Percentiles rank a stretch among this genome's conserved stretches.
Evolutionary conservation across 2,329 filamentous ascomycete species (phyloP).

Genomic region (Huntiella omanensis): DNA sequence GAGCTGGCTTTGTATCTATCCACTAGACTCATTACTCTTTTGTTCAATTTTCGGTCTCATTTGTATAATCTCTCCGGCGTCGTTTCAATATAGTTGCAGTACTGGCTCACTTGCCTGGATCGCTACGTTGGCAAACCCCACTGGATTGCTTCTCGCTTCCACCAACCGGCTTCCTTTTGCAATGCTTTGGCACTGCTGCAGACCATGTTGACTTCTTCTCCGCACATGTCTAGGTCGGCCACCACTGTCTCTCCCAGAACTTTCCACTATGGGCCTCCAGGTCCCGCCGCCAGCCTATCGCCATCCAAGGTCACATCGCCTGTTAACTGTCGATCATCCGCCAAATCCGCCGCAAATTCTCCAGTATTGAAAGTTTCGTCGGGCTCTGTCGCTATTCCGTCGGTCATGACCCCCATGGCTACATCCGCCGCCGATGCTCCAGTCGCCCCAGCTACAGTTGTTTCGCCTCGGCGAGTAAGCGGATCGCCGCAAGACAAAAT

Average conservation of each 20-base stretch:
- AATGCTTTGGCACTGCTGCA: conserved; percentile 3
- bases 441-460: too few relatives aligned
- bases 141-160: neutral
- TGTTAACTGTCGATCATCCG: conserved; percentile 6
- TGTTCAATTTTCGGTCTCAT: neutral
- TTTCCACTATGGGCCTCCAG: conserved; percentile 9
- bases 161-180: neutral
- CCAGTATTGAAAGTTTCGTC: neutral
- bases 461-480: too few relatives aligned
- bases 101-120: neutral
- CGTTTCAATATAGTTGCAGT: too few relatives aligned
- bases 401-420: too few relatives aligned
- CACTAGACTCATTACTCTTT: neutral
- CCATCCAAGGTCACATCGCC: conserved; percentile 3
- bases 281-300: conserved; percentile 8
- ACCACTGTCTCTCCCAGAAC: conserved; percentile 6
- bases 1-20: neutral
- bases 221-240: conserved; percentile 9
- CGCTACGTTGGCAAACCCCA: neutral
- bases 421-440: too few relatives aligned
- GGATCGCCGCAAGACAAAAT: too few relatives aligned
- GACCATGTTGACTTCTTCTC: conserved; percentile 12
- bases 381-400: too few relatives aligned
- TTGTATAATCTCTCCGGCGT: neutral
- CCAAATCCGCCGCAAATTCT: conserved; percentile 5